Base-by-base conservation (phyloP, 2,329 filamentous ascomycete species). In the Penicillium sp. region DNA sequence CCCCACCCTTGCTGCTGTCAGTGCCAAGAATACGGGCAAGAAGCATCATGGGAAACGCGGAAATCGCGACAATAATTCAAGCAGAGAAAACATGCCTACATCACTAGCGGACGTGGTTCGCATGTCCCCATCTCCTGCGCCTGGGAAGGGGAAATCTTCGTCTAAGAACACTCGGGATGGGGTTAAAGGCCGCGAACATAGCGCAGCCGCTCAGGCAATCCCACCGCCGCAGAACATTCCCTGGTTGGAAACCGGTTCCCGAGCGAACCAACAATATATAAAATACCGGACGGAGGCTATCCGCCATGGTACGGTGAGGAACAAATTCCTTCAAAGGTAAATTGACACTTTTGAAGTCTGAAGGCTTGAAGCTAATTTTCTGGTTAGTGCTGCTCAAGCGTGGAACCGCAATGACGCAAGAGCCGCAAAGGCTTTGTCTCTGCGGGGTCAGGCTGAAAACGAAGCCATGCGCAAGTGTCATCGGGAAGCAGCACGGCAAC, bases 331-430 rank as follows among this genome's bases (percentile, higher is more conserved):
- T 48, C 91, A 96, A 70, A 95, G 88, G 88, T 91, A 72, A 61
- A n/a, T n/a, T n/a, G n/a, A n/a, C n/a, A n/a, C n/a, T n/a, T n/a
- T n/a, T n/a, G n/a, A n/a, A n/a, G n/a, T n/a, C n/a, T n/a, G n/a
- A n/a, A n/a, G n/a, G 73, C 21, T 31, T 39, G 51, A 24, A 50
- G 22, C 43, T 37, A 52, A n/a, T n/a, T n/a, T n/a, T n/a, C n/a
- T n/a, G n/a, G n/a, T 37, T 55, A 94, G 90, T 69, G 93, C 93
- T 58, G 91, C 91, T 8, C 91, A 97, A 77, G 93, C 93, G 21
- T 98, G 93, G 91, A 96, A 97, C 67, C 86, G 93, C 51, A 97
- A 96, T 63, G 93, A 98, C 68, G 91, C 93, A 35, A 84, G 93
- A 54, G 91, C 93, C 17, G 93, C 93, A 53, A 97, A 97, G 73